Evolutionary conservation across 2,329 filamentous ascomycete species (phyloP), one percentile per base, ranked within the genome.

Genomic region (Aschersonia sp.): DNA sequence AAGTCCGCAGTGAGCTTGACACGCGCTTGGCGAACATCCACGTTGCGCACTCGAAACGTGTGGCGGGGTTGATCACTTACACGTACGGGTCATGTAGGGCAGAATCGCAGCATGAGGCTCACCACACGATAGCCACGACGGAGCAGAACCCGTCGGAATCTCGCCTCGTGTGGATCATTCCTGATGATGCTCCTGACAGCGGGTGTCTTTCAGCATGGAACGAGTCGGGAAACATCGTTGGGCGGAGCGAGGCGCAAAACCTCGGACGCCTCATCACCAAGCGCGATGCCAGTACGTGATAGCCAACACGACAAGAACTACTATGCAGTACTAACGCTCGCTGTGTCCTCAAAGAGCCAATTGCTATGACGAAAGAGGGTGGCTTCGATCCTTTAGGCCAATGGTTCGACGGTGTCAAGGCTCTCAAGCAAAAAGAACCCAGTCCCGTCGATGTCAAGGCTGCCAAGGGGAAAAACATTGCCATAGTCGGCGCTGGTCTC

Each of bases 401-500:
- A 1, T 84, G 79, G 80, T 84, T 83, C 51, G 76, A 83, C 56
- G 79, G 78, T 10, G 79, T 83, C 20, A 71, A 68, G 46, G 71
- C 78, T 48, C 68, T 83, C 42, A 60, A 75, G 51, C 65, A 70
- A 30, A 78, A 76, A 55, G 65, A 77, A 52, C 69, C 75, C 12
- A 67, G 68, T 44, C 61, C 68, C 2, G 44, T 50, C 5, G 35
- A 51, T 28, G 49, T 53, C 20, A 38, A 51, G 31, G 48, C 47
- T 9, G 52, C 54, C 42, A 55, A 55, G 30, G 38, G n/a, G 9
- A 54, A 52, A 28, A 84, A 83, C 43, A 70, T 84, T 51, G 80
- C 71, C 46, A 84, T 85, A 44, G 65, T 84, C 4, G 81, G 81
- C 12, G 80, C 73, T 9, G 80, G 80, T 5, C 82, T 84, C 72